phyloP scores from a whole-genome alignment of 1,139 yeast species.

The Yamadazyma friedrichii region DNA sequence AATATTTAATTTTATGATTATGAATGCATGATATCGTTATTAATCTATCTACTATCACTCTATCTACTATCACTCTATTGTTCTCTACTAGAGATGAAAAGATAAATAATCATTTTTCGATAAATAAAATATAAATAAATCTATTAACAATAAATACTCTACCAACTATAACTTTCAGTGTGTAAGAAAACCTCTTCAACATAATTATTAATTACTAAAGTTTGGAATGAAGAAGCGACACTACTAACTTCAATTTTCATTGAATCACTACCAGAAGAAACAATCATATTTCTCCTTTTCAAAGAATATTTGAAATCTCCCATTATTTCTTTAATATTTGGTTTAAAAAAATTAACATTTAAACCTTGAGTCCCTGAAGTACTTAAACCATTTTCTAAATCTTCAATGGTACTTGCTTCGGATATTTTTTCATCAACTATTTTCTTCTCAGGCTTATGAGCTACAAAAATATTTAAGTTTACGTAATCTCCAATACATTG shows the following conservation, averaged over 20 bases:
- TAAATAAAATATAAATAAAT: neutral
- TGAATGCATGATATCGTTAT: neutral
- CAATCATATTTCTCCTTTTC: slow-evolving; percentile 41
- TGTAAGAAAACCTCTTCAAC: slow-evolving; percentile 56
- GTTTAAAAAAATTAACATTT: slow-evolving; percentile 30
- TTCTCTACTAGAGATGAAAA: neutral
- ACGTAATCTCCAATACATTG: slow-evolving; percentile 27
- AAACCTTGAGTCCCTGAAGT: slow-evolving; percentile 9
- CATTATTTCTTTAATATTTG: slow-evolving; percentile 26
- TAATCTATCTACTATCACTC: neutral
- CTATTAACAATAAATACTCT: neutral
- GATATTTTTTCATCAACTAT: neutral
- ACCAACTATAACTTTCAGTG: slow-evolving; percentile 63
- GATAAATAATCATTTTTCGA: neutral
- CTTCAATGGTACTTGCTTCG: neutral
- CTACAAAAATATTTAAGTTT: slow-evolving; percentile 28
- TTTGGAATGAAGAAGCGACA: slow-evolving; percentile 40
- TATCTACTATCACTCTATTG: neutral
- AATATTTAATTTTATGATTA: neutral
- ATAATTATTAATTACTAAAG: slow-evolving; percentile 31
- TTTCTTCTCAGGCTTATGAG: slow-evolving; percentile 3
- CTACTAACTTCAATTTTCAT: slow-evolving; percentile 45
- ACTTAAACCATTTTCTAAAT: neutral
- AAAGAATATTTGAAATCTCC: slow-evolving; percentile 21
- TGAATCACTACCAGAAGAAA: slow-evolving; percentile 52